Evolutionary conservation across 2,329 filamentous ascomycete species (phyloP), one percentile per base, ranked within the genome.

Genomic region (Alternaria infectoria): DNA sequence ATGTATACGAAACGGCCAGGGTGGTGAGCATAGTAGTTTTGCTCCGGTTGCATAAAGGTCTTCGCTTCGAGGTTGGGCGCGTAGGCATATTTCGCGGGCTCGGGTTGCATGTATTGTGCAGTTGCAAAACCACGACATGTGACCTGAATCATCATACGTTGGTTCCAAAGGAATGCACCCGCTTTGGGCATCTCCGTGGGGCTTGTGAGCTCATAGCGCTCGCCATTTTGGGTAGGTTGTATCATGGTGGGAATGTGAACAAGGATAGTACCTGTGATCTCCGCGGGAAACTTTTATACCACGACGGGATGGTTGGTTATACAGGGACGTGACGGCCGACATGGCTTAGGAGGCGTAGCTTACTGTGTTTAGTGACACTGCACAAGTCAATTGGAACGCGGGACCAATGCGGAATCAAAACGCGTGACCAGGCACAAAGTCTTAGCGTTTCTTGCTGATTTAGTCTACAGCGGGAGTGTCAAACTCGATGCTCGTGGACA

Each of bases 1-100:
- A 88, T 71, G 67, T 88, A 88, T 54, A 87, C 85, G 69, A 88
- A 88, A 4, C 86, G 85, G 44, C 86, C 86, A 3, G 86, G 86
- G 69, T 88, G 86, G 71, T 88, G 85, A 8, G 84, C 79, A 68
- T 87, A 88, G 79, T 88, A 88, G 73, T 84, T 86, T 68, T 86
- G 85, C 75, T 88, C 86, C 1, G 86, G 86, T 70, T 88, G 86
- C 86, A 88, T 88, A 70, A 88, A 88, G 4, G 86, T 88, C 74
- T 83, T 85, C 63, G 84, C 84, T 74, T 88, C 86, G 60, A 88
- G 81, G 60, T 86, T 87, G 11, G 86, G 86, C 9, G 86, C 84
- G 65, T 87, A 82, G n/a, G 85, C 83, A 76, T 88, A 88, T 73
- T 88, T 88, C 60, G 86, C 83, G 30, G 86, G 86, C 75, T 88